A percentile compares a stretch with the other conserved stretches of the same genome.
These are phyloP conservation scores for Penicillium turbatum DNA, from an alignment of 495 filamentous ascomycete species.

Conservation along the genomic window DNA sequence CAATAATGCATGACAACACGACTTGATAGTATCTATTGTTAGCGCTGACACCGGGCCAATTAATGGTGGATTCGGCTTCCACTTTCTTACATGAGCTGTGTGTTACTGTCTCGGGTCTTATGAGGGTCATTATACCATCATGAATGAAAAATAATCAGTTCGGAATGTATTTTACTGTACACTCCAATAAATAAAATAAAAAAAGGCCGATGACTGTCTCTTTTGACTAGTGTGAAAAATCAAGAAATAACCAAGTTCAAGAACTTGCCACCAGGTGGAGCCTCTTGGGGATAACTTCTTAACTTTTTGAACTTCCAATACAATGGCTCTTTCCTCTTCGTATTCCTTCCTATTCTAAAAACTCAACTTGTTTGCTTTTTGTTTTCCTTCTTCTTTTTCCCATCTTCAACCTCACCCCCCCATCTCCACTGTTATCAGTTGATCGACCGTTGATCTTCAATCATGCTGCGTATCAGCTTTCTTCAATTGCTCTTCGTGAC, in stretches of 20 bases:
- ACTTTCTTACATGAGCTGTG: too few relatives aligned
- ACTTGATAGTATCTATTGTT: constrained; percentile 4
- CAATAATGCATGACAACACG: constrained; percentile 10
- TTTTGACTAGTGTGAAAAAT: constrained; percentile 1
- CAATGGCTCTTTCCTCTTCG: neutral
- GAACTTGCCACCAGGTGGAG: too few relatives aligned
- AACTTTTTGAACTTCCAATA: neutral
- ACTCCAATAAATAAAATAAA: too few relatives aligned
- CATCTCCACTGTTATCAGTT: constrained; percentile 21
- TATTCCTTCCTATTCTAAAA: neutral
- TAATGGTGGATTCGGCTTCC: neutral
- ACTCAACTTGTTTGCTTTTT: constrained; percentile 12
- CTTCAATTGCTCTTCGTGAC: constrained; percentile 20
- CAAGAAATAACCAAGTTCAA: neutral
- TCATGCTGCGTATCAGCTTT: constrained; percentile 24
- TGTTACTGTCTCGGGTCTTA: too few relatives aligned
- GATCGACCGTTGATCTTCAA: constrained; percentile 4
- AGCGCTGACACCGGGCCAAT: constrained; percentile 12
- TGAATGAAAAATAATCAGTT: too few relatives aligned
- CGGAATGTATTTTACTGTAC: neutral
- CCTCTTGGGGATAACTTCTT: too few relatives aligned
- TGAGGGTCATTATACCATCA: too few relatives aligned
- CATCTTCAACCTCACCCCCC: constrained; percentile 1
- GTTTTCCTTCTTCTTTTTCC: constrained; percentile 3
- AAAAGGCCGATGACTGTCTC: too few relatives aligned